phyloP scores from a whole-genome alignment of 192 early-diverging fungal species.

The Podila minutissima region DNA sequence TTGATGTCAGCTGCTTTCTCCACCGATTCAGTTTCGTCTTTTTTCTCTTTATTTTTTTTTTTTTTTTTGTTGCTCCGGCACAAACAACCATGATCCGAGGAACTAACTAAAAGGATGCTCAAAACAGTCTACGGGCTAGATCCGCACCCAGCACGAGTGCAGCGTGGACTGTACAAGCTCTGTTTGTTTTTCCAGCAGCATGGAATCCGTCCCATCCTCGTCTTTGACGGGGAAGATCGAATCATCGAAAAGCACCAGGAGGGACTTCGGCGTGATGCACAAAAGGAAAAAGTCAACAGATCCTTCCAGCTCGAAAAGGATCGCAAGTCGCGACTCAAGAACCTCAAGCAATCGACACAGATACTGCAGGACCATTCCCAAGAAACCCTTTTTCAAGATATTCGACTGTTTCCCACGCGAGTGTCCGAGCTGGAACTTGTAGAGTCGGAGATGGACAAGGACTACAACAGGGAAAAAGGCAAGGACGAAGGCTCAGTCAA shows the following conservation, averaged over 20 bases:
- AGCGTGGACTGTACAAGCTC: conserved; percentile 69
- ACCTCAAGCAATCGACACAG: conserved; percentile 13
- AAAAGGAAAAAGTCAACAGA: conserved; percentile 30
- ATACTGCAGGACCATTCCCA: conserved; percentile 6
- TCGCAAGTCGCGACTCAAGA: conserved; percentile 45
- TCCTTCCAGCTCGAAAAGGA: conserved; percentile 51
- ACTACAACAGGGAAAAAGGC: too few relatives aligned
- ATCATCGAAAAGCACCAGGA: conserved; percentile 65
- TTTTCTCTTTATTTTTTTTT: too few relatives aligned
- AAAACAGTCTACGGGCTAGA: conserved; percentile 46
- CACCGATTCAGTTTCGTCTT: conserved; percentile 59
- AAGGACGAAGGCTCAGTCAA: too few relatives aligned
- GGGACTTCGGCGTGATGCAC: conserved; percentile 30
- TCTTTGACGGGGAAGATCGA: conserved; percentile 71
- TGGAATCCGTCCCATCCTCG: conserved; percentile 71
- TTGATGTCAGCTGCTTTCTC: conserved; percentile 67
- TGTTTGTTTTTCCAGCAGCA: conserved; percentile 55
- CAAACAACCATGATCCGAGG: too few relatives aligned
- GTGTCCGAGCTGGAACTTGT: not conserved
- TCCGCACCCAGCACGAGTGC: conserved; percentile 58
- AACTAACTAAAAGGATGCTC: not conserved
- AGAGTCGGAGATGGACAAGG: too few relatives aligned
- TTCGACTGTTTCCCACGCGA: not conserved
- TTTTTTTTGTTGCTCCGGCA: not conserved
- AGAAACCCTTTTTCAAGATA: not conserved